A percentile compares a stretch with the other conserved stretches of the same genome.
phyloP scores from a whole-genome alignment of 257 asterid species.

The Plectranthus barbatus region DNA sequence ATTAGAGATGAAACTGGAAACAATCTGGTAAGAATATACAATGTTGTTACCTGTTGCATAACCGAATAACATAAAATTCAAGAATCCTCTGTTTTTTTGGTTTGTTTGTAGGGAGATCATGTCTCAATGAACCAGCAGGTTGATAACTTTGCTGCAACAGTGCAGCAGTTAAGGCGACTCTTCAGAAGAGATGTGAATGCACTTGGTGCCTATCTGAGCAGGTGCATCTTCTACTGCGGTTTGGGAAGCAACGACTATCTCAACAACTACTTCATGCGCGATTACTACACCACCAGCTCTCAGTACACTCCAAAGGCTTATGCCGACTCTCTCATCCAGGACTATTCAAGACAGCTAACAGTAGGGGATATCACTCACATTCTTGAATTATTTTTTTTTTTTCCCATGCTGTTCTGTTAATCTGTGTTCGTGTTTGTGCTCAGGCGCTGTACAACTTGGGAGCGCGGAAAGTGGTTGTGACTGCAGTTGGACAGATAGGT shows the following conservation, averaged over 20 bases:
- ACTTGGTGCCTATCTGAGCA: slow-evolving; percentile 49
- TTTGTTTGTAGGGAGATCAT: slow-evolving; percentile 58
- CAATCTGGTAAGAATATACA: slow-evolving; percentile 41
- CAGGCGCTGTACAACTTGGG: slow-evolving; percentile 67
- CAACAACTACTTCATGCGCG: slow-evolving; percentile 80
- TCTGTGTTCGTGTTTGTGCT: not conserved
- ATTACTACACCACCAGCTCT: slow-evolving; percentile 51
- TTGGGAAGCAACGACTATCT: slow-evolving; percentile 90
- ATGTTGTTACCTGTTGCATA: not conserved
- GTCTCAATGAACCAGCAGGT: slow-evolving; percentile 71
- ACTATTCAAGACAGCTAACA: slow-evolving; percentile 52
- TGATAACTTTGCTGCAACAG: slow-evolving; percentile 49
- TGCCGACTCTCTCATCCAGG: slow-evolving; percentile 70
- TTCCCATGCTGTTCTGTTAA: not conserved
- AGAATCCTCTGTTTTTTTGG: not conserved
- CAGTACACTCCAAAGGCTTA: slow-evolving; percentile 55
- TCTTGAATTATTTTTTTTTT: not conserved
- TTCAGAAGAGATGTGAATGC: slow-evolving; percentile 51
- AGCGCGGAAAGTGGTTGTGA: slow-evolving; percentile 69
- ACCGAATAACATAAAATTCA: not conserved
- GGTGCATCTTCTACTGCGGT: slow-evolving; percentile 69
- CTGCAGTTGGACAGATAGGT: slow-evolving; percentile 69
- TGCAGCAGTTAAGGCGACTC: slow-evolving; percentile 42
- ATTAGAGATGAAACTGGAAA: slow-evolving; percentile 91
- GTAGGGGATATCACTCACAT: slow-evolving; percentile 14